Evolutionary conservation across 2,329 filamentous ascomycete species (phyloP), one percentile per base, ranked within the genome.

Genomic region (Monosporascus sp.): DNA sequence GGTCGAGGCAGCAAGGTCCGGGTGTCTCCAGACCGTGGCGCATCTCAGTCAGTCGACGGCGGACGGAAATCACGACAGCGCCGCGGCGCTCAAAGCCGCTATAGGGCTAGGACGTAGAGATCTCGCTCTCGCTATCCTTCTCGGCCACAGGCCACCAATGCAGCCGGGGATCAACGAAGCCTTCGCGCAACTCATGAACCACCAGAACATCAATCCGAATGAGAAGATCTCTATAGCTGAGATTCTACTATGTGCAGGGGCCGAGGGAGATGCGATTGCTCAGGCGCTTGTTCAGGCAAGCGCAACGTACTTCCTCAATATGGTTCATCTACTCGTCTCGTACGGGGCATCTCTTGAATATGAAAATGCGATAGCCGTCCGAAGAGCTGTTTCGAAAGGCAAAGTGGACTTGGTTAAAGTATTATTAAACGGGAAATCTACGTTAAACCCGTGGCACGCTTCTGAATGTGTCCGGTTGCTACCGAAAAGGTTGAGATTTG

Each of bases 241-340:
- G 61, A 68, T 83, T 3, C 62, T 86, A 1, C 71, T 86, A 2
- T 84, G 82, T 51, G 81, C 79, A 1, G 82, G 83, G 0, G 81
- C 82, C 1, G 69, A 73, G 14, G 83, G 83, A 2, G 75, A 80
- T 16, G 68, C 72, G 1, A 67, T 81, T 1, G 73, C 79, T 0
- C 66, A 70, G 31, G 79, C 77, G 0, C 68, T 85, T 1, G 66
- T 78, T 7, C 69, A 76, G 34, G 77, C 81, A 0, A 77, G 76
- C 50, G 69, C 73, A 7, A 72, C 71, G 2, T 75, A 78, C 44
- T 82, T 79, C 55, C 72, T 78, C 52, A 78, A 82, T 41, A 79
- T 84, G 76, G 76, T 81, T 2, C 69, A 68, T 38, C 67, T 84
- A n/a, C 67, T 85, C 7, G 71, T 82, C 22, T 65, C 68, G 3